phyloP scores from a whole-genome alignment of 75 land plant species.

The Pinus tabuliformis region DNA sequence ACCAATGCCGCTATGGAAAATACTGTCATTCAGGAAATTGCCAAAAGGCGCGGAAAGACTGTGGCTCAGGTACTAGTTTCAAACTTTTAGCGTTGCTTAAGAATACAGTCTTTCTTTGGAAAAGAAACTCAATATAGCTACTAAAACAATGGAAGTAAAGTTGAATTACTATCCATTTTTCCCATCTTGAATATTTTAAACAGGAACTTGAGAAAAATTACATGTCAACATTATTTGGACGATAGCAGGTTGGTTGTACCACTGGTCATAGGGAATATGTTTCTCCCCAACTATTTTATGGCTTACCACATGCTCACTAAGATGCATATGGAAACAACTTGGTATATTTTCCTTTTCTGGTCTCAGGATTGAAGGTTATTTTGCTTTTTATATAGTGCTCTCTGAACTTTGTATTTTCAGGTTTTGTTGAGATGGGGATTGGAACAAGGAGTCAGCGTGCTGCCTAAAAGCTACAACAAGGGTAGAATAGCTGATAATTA shows the following conservation, averaged over 20 bases:
- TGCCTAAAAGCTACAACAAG: conserved; percentile 51
- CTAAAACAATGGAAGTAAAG: too few relatives aligned
- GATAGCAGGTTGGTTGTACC: background rate
- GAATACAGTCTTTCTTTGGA: background rate
- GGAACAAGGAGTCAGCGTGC: conserved; percentile 36
- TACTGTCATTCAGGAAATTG: conserved; percentile 1
- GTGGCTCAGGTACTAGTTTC: conserved; percentile 39
- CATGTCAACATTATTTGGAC: background rate
- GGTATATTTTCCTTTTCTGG: too few relatives aligned
- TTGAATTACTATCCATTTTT: background rate
- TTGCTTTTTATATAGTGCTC: background rate
- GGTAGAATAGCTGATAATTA: conserved; percentile 42
- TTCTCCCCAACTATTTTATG: background rate
- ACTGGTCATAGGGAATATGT: background rate
- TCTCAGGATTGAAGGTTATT: too few relatives aligned
- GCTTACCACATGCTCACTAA: too few relatives aligned
- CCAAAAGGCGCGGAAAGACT: conserved; percentile 30
- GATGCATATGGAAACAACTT: too few relatives aligned
- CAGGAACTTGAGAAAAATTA: background rate
- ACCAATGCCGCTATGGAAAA: too few relatives aligned
- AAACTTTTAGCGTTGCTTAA: too few relatives aligned
- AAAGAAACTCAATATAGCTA: too few relatives aligned
- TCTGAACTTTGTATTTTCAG: conserved; percentile 19
- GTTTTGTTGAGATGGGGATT: conserved; percentile 42
- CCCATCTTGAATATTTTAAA: background rate